phyloP scores from a whole-genome alignment of 192 early-diverging fungal species.

The Coemansia sp. region DNA sequence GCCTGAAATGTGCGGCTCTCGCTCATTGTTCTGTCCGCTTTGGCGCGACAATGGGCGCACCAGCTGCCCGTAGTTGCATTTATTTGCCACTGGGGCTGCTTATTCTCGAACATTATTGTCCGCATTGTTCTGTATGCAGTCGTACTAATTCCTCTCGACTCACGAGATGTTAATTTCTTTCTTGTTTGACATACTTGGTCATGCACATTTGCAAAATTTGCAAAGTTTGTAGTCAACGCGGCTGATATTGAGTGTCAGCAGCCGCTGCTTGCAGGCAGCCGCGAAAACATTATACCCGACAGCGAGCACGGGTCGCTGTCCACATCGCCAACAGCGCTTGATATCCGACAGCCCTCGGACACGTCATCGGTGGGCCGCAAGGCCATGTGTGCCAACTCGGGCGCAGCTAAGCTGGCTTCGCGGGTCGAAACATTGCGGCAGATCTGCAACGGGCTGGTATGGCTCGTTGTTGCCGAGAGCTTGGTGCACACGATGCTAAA shows the following conservation, averaged over 20 bases:
- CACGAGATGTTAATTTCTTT: conserved; percentile 11
- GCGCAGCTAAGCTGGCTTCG: not conserved
- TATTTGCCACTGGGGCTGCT: conserved; percentile 7
- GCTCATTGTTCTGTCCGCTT: conserved; percentile 3
- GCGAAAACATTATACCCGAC: not conserved
- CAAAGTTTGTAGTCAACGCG: conserved; percentile 3
- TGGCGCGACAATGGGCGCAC: not conserved
- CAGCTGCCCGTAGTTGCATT: conserved; percentile 2
- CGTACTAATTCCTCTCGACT: not conserved
- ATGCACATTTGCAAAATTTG: not conserved
- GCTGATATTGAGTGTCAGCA: conserved; percentile 27
- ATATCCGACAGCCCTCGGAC: not conserved
- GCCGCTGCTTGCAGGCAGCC: conserved; percentile 8
- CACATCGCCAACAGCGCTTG: conserved; percentile 18
- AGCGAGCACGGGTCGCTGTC: conserved; percentile 8
- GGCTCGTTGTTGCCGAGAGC: conserved; percentile 33
- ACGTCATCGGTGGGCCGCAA: not conserved
- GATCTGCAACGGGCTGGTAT: conserved; percentile 31
- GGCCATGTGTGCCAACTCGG: not conserved
- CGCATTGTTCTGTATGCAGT: not conserved
- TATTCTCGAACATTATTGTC: not conserved
- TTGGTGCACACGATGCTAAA: conserved; percentile 47
- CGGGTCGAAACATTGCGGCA: conserved; percentile 14
- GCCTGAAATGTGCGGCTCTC: not conserved
- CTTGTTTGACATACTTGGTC: conserved; percentile 5